Base-by-base conservation (phyloP, 2,329 filamentous ascomycete species). In the Aspergillaceae sp. region DNA sequence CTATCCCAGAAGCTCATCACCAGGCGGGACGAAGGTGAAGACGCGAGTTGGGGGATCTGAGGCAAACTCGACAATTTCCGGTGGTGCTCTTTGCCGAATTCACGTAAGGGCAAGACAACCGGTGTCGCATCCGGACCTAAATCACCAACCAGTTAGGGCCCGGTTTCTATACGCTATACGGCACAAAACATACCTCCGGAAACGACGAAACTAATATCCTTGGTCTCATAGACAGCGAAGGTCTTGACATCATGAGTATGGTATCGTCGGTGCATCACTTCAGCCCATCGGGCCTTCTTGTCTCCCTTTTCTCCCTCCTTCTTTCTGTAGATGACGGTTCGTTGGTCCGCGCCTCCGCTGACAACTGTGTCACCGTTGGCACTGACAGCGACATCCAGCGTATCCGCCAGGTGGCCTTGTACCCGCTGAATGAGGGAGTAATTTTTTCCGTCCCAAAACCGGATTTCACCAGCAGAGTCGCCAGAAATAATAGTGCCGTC, bases 221-320 rank as follows among this genome's bases (percentile, higher is more conserved):
- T 82, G 44, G 84, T 84, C 66, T 98, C 92, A 53, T 91, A 97
- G 0, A 87, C 83, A 32, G 89, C 86, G 80, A 97, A 87, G 1
- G 88, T 80, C 71, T 97, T 97, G 58, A 97, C 89, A 70, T 98
- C 92, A 65, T 97, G 90, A 40, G 84, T 81, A 62, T 98, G 92
- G 61, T 91, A 90, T 60, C 88, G 78, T 54, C 87, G 79, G 61
- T 94, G 88, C 66, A 82, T 86, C n/a, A 87, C 76, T 65, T 92
- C 91, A 48, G 79, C 79, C 92, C 92, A 98, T 61, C 83, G 79
- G 53, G 64, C 67, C 44, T 76, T 73, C 48, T 76, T 76, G 26
- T 79, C 73, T 40, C 77, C 76, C 47, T 70, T 72, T 47, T 65
- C 63, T 45, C 58, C 67, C 41, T 59, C 65, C 54, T 66, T 69